Conservation (phyloP, 257 asterid species). For the Salvia splendens region DNA sequence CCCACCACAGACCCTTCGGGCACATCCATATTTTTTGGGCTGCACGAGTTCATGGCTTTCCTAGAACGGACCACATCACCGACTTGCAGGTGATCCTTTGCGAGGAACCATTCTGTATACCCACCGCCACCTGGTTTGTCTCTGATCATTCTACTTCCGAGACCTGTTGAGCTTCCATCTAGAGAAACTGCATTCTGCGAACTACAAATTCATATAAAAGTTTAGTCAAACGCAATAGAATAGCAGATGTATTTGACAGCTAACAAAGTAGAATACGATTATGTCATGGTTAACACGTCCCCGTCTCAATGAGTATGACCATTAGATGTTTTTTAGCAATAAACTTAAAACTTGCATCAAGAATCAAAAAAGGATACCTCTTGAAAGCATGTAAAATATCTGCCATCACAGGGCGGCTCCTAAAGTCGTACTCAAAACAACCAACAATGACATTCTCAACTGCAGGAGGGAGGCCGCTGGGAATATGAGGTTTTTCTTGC, state of each 20-base stretch:
- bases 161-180: constrained; percentile 58
- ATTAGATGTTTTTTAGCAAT: too few relatives aligned
- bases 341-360: neutral
- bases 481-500: constrained; percentile 75
- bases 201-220: constrained; percentile 45
- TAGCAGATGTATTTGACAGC: neutral
- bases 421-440: constrained; percentile 84
- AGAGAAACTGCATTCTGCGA: constrained; percentile 52
- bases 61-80: constrained; percentile 84
- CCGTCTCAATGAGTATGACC: too few relatives aligned
- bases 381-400: constrained; percentile 74
- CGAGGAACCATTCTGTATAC: constrained; percentile 73
- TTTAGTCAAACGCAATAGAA: neutral
- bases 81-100: constrained; percentile 73
- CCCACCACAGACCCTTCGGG: constrained; percentile 78
- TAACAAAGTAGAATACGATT: too few relatives aligned
- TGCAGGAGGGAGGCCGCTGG: constrained; percentile 84
- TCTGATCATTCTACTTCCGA: constrained; percentile 45
- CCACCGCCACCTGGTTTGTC: constrained; percentile 56
- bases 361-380: constrained; percentile 48
- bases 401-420: constrained; percentile 83
- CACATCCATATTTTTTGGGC: constrained; percentile 66
- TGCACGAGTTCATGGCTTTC: constrained; percentile 56
- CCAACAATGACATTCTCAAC: constrained; percentile 74
- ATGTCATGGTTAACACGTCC: too few relatives aligned